A percentile compares a stretch with the other conserved stretches of the same genome.
These are phyloP conservation scores for Rhizoclosmatium sp. DNA, from an alignment of 192 early-diverging fungal species.

Conservation along the genomic window DNA sequence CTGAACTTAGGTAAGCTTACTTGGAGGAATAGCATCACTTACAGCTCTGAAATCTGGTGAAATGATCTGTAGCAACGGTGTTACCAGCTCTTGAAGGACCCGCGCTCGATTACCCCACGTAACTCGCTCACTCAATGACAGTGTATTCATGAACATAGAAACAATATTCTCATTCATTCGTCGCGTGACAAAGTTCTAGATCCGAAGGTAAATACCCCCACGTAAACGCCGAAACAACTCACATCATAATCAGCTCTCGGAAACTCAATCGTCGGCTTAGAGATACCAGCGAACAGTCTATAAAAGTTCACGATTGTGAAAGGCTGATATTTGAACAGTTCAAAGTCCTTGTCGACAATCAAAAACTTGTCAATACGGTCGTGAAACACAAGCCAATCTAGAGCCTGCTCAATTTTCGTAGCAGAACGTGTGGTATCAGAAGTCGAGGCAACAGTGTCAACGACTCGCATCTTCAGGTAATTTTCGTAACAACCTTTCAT, in stretches of 20 bases:
- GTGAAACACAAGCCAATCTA: slow-evolving; percentile 85
- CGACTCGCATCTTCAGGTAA: slow-evolving; percentile 80
- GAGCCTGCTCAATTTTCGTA: slow-evolving; percentile 67
- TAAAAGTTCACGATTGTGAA: slow-evolving; percentile 81
- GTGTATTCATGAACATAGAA: slow-evolving; percentile 52
- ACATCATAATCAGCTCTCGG: slow-evolving; percentile 79
- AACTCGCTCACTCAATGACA: slow-evolving; percentile 56
- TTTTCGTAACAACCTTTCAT: slow-evolving; percentile 87
- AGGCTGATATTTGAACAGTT: slow-evolving; percentile 70
- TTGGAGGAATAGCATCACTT: slow-evolving; percentile 34
- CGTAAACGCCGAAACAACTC: neutral
- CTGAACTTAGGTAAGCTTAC: slow-evolving; percentile 34
- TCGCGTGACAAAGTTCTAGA: slow-evolving; percentile 36
- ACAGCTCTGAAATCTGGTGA: slow-evolving; percentile 78
- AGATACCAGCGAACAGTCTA: slow-evolving; percentile 78
- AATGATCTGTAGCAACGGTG: slow-evolving; percentile 77
- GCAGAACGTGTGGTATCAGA: neutral
- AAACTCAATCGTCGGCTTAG: slow-evolving; percentile 64
- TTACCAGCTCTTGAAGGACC: slow-evolving; percentile 66
- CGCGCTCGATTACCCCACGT: slow-evolving; percentile 55
- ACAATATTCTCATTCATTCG: slow-evolving; percentile 63
- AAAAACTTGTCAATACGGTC: slow-evolving; percentile 71
- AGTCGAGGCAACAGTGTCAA: slow-evolving; percentile 61
- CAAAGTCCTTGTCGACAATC: slow-evolving; percentile 57
- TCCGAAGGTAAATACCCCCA: neutral